Percentiles rank a stretch among this genome's conserved stretches.
These are phyloP conservation scores for Cystobasidium ongulense DNA, from an alignment of 768 basidiomycete species.

Conservation along the genomic window DNA sequence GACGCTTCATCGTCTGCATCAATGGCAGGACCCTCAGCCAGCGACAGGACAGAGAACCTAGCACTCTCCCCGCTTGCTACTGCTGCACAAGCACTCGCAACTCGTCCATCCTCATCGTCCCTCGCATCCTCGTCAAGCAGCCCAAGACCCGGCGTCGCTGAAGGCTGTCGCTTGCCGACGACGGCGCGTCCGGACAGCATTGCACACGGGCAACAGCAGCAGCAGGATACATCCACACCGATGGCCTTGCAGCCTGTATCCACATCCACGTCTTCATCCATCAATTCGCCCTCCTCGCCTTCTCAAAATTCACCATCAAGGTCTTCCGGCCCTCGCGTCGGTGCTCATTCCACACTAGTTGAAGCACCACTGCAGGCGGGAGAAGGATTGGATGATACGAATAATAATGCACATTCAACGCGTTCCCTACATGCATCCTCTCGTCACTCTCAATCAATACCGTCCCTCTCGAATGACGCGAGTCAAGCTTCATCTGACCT, in stretches of 20 bases:
- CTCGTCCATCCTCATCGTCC: too few relatives aligned
- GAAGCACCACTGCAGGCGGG: background rate
- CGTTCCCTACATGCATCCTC: background rate
- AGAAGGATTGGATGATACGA: background rate
- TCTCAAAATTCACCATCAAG: background rate
- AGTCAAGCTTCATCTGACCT: background rate
- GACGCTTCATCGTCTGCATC: background rate
- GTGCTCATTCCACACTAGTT: background rate
- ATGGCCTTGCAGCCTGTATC: background rate
- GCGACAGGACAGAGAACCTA: too few relatives aligned
- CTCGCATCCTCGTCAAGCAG: background rate
- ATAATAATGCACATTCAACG: background rate
- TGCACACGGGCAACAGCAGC: background rate
- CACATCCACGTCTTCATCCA: background rate
- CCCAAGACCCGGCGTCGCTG: background rate
- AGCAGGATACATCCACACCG: background rate
- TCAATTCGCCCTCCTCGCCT: background rate
- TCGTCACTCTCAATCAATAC: background rate
- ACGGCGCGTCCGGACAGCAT: background rate
- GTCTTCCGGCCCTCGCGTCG: background rate
- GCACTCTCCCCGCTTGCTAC: too few relatives aligned
- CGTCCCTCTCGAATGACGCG: background rate
- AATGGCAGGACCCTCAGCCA: too few relatives aligned
- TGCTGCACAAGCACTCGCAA: too few relatives aligned
- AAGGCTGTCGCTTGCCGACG: background rate